phyloP scores from a whole-genome alignment of 805 yeast species.

The Pichia kluyveri region DNA sequence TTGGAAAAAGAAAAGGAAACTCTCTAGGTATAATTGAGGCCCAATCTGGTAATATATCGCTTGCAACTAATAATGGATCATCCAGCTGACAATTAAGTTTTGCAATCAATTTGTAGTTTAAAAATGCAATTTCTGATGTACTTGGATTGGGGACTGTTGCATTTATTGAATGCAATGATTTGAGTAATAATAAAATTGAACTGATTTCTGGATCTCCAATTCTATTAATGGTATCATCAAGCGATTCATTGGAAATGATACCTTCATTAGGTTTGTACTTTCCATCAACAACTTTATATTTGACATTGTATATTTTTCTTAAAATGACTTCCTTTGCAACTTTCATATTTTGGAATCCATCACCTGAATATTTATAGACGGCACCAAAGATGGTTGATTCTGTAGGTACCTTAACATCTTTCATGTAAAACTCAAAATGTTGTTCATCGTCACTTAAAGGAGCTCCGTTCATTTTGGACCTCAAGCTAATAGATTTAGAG shows the following conservation, averaged over 20 bases:
- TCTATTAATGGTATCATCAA: conserved; percentile 21
- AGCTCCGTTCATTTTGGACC: background rate
- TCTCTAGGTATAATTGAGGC: conserved; percentile 59
- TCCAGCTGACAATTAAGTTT: conserved; percentile 81
- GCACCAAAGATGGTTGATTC: conserved; percentile 76
- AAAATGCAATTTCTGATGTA: conserved; percentile 33
- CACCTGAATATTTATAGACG: conserved; percentile 31
- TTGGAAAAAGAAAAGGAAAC: conserved; percentile 77
- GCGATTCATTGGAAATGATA: conserved; percentile 22
- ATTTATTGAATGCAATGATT: conserved; percentile 35
- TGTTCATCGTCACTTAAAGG: conserved; percentile 13
- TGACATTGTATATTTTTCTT: conserved; percentile 33
- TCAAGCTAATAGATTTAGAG: background rate
- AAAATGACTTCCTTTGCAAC: conserved; percentile 32
- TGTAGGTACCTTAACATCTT: conserved; percentile 49
- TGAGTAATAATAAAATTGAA: conserved; percentile 40
- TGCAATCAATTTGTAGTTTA: conserved; percentile 76
- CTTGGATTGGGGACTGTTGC: conserved; percentile 13
- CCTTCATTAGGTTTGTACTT: conserved; percentile 45
- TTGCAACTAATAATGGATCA: conserved; percentile 80
- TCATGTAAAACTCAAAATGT: conserved; percentile 47
- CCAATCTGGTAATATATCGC: conserved; percentile 86
- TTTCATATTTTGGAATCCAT: background rate
- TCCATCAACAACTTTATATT: conserved; percentile 46
- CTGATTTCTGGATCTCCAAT: conserved; percentile 27